A percentile compares a stretch with the other conserved stretches of the same genome.
Conservation (phyloP, 345 rosid genomes). For the Raphanus sativus region DNA sequence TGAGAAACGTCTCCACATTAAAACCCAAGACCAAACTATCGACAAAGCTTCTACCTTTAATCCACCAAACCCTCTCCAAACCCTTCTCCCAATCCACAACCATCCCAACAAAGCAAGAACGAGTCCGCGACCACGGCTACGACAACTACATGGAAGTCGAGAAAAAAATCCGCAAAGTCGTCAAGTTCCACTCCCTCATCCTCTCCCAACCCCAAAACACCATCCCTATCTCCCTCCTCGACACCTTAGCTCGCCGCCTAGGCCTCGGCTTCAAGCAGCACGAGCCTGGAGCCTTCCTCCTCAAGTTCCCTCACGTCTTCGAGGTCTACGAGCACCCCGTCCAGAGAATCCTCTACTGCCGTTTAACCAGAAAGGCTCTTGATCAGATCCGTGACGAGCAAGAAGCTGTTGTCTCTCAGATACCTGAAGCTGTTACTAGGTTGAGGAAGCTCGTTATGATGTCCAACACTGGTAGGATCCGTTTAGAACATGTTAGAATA, state of each 20-base stretch:
- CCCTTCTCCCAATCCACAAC: slow-evolving; percentile 72
- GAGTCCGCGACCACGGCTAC: slow-evolving; percentile 89
- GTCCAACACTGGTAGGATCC: slow-evolving; percentile 70
- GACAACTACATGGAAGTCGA: slow-evolving; percentile 97
- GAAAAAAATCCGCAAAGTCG: slow-evolving; percentile 75
- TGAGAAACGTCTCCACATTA: slow-evolving; percentile 20
- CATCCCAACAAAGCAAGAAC: slow-evolving; percentile 68
- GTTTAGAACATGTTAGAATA: slow-evolving; percentile 80
- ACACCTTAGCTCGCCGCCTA: slow-evolving; percentile 65
- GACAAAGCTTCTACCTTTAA: background rate
- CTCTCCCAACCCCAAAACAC: slow-evolving; percentile 68
- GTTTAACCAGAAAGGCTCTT: slow-evolving; percentile 64
- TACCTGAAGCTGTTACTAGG: slow-evolving; percentile 66
- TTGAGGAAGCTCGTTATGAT: slow-evolving; percentile 77
- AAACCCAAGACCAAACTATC: slow-evolving; percentile 25
- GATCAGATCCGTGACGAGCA: slow-evolving; percentile 68
- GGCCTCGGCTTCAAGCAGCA: slow-evolving; percentile 73
- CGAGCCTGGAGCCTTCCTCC: slow-evolving; percentile 73
- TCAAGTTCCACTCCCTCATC: slow-evolving; percentile 71
- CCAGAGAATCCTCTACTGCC: slow-evolving; percentile 71
- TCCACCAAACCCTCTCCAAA: slow-evolving; percentile 27
- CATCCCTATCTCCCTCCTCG: slow-evolving; percentile 66
- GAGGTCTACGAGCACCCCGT: slow-evolving; percentile 93
- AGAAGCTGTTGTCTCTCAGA: slow-evolving; percentile 57
- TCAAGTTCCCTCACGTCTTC: slow-evolving; percentile 84